phyloP scores from a whole-genome alignment of 2,329 filamentous ascomycete species.

The Blumeria graminis region DNA sequence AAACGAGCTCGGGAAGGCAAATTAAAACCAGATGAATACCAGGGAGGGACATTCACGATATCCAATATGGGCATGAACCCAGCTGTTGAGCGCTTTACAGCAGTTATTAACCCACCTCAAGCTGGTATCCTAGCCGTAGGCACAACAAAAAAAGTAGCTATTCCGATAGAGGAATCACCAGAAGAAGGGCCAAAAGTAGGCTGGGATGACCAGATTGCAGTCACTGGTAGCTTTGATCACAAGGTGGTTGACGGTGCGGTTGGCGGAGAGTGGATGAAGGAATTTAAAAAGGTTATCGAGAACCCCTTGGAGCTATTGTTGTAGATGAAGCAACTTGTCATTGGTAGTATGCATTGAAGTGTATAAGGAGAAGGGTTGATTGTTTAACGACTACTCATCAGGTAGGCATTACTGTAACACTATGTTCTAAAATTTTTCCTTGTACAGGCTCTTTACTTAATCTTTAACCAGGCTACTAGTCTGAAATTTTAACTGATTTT shows the following conservation, averaged over 20 bases:
- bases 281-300: slow-evolving; percentile 93
- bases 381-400: too few relatives aligned
- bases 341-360: slow-evolving; percentile 2
- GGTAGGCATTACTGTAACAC: too few relatives aligned
- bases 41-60: slow-evolving; percentile 96
- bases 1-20: slow-evolving; percentile 92
- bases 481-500: too few relatives aligned
- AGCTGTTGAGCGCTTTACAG: slow-evolving; percentile 89
- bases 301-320: slow-evolving; percentile 88
- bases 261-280: slow-evolving; percentile 86
- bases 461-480: too few relatives aligned
- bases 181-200: slow-evolving; percentile 59
- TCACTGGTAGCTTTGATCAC: slow-evolving; percentile 95
- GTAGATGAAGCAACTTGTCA: slow-evolving; percentile 18
- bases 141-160: slow-evolving; percentile 81
- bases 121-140: slow-evolving; percentile 86
- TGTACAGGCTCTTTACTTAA: too few relatives aligned
- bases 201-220: slow-evolving; percentile 92
- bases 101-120: slow-evolving; percentile 97
- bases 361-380: background rate
- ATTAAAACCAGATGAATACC: slow-evolving; percentile 98
- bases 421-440: too few relatives aligned
- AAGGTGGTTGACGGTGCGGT: slow-evolving; percentile 94
- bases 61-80: slow-evolving; percentile 99
- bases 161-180: slow-evolving; percentile 43